Evolutionary conservation across 2,329 filamentous ascomycete species (phyloP).

Genomic region (Xylaria sp.): DNA sequence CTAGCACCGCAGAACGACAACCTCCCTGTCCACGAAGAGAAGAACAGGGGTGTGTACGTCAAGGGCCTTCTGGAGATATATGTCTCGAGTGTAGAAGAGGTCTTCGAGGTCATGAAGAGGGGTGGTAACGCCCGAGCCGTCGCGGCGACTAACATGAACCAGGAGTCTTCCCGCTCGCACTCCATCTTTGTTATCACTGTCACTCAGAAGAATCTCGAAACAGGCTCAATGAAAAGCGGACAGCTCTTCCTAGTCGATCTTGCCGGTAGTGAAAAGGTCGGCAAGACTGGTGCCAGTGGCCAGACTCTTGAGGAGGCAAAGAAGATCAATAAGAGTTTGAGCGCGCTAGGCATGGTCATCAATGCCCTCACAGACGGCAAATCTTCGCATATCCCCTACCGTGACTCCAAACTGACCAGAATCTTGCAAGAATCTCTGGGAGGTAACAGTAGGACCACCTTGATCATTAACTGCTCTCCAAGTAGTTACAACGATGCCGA

Average conservation of each 20-base stretch:
- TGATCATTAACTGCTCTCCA: slow-evolving; percentile 99
- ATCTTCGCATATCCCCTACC: slow-evolving; percentile 94
- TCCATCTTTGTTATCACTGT: slow-evolving; percentile 98
- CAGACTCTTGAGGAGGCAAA: slow-evolving; percentile 98
- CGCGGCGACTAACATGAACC: slow-evolving; percentile 98
- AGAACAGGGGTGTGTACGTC: slow-evolving; percentile 94
- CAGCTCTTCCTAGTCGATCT: slow-evolving; percentile 98
- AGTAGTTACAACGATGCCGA: slow-evolving; percentile 98
- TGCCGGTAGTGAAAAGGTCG: slow-evolving; percentile 97
- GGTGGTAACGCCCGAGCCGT: slow-evolving; percentile 92
- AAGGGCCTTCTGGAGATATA: slow-evolving; percentile 96
- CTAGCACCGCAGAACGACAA: slow-evolving; percentile 95
- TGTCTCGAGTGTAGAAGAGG: slow-evolving; percentile 93
- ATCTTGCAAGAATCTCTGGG: slow-evolving; percentile 97
- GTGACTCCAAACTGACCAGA: slow-evolving; percentile 96
- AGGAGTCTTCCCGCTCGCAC: slow-evolving; percentile 96
- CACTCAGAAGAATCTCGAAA: slow-evolving; percentile 97
- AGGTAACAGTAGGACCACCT: slow-evolving; percentile 96
- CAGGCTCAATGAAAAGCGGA: slow-evolving; percentile 93
- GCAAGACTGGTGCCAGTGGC: slow-evolving; percentile 96
- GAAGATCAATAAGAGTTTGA: slow-evolving; percentile 99
- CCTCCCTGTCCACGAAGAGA: slow-evolving; percentile 96
- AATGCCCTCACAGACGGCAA: slow-evolving; percentile 96
- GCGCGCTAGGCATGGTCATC: slow-evolving; percentile 98
- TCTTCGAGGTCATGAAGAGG: slow-evolving; percentile 95